These are phyloP conservation scores for Aspergillus phoenicis DNA, from an alignment of 2,329 filamentous ascomycete species.

Conservation along the genomic window DNA sequence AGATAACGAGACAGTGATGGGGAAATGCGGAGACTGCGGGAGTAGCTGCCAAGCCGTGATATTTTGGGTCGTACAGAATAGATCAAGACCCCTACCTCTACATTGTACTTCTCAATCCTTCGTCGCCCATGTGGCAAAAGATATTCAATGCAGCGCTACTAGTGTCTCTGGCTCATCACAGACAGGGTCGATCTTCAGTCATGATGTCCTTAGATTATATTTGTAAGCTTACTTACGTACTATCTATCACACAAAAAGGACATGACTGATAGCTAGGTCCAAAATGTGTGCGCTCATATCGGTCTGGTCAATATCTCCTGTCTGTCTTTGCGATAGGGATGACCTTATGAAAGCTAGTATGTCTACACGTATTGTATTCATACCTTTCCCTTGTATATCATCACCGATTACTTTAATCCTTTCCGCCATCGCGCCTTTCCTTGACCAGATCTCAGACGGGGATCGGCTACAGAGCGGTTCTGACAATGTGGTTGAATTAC, in stretches of 20 bases:
- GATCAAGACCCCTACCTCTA: slow-evolving; percentile 13
- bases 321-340: neutral
- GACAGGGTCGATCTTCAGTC: neutral
- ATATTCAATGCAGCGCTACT: too few relatives aligned
- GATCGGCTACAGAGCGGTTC: neutral
- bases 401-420: too few relatives aligned
- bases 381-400: too few relatives aligned
- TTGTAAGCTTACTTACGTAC: neutral
- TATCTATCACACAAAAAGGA: neutral
- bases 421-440: too few relatives aligned
- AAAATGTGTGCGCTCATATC: neutral
- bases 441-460: too few relatives aligned
- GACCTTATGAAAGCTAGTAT: too few relatives aligned
- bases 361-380: too few relatives aligned
- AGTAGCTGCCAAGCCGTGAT: neutral
- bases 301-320: neutral
- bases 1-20: neutral
- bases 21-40: slow-evolving; percentile 4
- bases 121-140: neutral
- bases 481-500: neutral
- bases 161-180: too few relatives aligned
- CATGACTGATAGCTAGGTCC: neutral
- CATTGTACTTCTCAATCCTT: neutral
- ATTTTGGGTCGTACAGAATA: neutral
- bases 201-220: neutral